Base-by-base conservation (phyloP, 208 protist species). In the Trypanosomatidae sp. region DNA sequence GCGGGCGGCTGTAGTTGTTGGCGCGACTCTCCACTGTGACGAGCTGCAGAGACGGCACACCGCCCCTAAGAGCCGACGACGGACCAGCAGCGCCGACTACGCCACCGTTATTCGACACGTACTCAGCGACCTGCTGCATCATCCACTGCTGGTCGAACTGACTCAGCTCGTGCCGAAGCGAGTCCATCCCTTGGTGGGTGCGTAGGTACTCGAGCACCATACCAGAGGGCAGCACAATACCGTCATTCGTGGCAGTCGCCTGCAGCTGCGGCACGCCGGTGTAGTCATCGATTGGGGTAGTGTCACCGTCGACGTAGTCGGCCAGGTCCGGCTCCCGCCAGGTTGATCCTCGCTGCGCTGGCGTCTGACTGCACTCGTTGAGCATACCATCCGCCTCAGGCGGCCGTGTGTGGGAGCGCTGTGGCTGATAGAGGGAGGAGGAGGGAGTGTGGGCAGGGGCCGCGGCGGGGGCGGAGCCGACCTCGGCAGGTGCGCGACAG, bases 1-100 rank as follows among this genome's bases (percentile, higher is more conserved):
- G 92, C 47, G 92, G 92, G 36, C 78, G 69, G 73, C 77, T 83
- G 81, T 97, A 97, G 80, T 97, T 97, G 79, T 97, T 97, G 30
- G 86, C 77, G 41, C 86, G 83, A 3, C 85, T 74, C 36, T 93
- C 89, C 60, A 97, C 79, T n/a, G 89, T 89, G 12, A 96, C 86
- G 5, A 86, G 80, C 73, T 86, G 82, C 65, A 89, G 59, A 28
- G 81, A 79, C 2, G 60, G 9, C 60, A 65, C 39, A 44, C 19
- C 60, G 15, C 39, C 60, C 30, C 60, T 25, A 46, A 65, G 1
- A 44, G 83, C 19, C 52, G 81, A 52, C 43, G 71, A 65, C 69
- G 73, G 70, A 69, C 75, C 58, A 4, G 59, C 62, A 15, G 60
- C 49, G 36, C 69, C 60, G 10, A 60, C 65, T 33, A 70, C 28